A percentile compares a stretch with the other conserved stretches of the same genome.
Evolutionary conservation across 108 stramenopile species (phyloP).

Genomic region (Stephanodiscus triporus): DNA sequence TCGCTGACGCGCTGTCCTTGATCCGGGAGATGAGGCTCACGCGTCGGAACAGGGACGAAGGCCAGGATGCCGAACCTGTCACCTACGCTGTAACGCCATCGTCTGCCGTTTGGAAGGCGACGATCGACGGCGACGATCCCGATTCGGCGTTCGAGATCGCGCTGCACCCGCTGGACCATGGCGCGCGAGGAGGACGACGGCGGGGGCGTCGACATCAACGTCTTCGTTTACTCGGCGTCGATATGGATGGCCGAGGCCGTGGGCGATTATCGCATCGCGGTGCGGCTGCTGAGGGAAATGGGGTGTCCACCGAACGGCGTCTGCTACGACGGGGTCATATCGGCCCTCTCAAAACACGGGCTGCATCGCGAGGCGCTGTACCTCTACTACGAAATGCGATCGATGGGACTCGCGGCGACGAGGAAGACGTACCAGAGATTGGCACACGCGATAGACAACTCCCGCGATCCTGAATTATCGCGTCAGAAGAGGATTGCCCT

Average conservation of each 20-base stretch:
- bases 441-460: constrained; percentile 28
- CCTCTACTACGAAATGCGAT: constrained; percentile 58
- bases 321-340: constrained; percentile 67
- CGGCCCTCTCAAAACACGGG: constrained; percentile 52
- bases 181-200: constrained; percentile 45
- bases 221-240: constrained; percentile 72
- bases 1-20: constrained; percentile 14
- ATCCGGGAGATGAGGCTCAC: constrained; percentile 68
- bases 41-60: constrained; percentile 61
- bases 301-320: constrained; percentile 34
- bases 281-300: constrained; percentile 58
- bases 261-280: constrained; percentile 40
- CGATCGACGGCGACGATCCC: constrained; percentile 27
- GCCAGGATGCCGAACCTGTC: constrained; percentile 49
- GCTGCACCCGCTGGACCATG: constrained; percentile 40
- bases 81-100: constrained; percentile 69
- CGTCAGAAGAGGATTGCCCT: constrained; percentile 26
- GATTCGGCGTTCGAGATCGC: constrained; percentile 37
- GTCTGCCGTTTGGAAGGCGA: constrained; percentile 52
- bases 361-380: constrained; percentile 50
- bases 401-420: constrained; percentile 33
- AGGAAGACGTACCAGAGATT: constrained; percentile 42
- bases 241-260: constrained; percentile 75
- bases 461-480: constrained; percentile 30
- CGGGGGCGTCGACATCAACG: constrained; percentile 48